Percentiles rank a stretch among this genome's conserved stretches.
These are phyloP conservation scores for Solanum medicagineum DNA, from an alignment of 257 asterid genomes.

Conservation along the genomic window DNA sequence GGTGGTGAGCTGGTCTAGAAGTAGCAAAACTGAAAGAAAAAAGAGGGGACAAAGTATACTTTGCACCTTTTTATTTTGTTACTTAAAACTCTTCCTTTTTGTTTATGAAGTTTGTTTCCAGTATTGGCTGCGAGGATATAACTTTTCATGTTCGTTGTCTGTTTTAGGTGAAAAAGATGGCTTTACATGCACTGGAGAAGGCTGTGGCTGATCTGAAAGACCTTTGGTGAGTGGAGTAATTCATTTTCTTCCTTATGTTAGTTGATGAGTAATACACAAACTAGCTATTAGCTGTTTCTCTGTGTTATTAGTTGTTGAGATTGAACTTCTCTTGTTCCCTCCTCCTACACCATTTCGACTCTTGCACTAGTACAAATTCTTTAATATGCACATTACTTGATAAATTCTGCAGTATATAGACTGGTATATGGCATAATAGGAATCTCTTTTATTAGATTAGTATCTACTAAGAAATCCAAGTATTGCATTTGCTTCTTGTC, in stretches of 20 bases:
- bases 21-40: neutral
- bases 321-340: neutral
- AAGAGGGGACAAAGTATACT: neutral
- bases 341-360: neutral
- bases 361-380: neutral
- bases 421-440: neutral
- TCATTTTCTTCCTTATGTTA: neutral
- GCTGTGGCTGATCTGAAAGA: slow-evolving; percentile 9
- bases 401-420: neutral
- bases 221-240: neutral
- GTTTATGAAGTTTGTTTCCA: neutral
- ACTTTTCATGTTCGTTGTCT: neutral
- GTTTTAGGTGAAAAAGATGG: slow-evolving; percentile 44
- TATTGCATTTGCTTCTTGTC: neutral
- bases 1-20: neutral
- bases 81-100: neutral
- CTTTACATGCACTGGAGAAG: slow-evolving; percentile 24
- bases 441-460: neutral
- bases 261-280: neutral
- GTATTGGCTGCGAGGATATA: neutral
- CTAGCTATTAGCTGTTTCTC: neutral
- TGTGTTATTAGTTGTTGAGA: neutral
- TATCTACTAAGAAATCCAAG: neutral
- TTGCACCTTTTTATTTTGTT: neutral
- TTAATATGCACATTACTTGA: neutral